Evolutionary conservation across 179 eudicot species (phyloP).

Genomic region (Patellifolia procumbens): DNA sequence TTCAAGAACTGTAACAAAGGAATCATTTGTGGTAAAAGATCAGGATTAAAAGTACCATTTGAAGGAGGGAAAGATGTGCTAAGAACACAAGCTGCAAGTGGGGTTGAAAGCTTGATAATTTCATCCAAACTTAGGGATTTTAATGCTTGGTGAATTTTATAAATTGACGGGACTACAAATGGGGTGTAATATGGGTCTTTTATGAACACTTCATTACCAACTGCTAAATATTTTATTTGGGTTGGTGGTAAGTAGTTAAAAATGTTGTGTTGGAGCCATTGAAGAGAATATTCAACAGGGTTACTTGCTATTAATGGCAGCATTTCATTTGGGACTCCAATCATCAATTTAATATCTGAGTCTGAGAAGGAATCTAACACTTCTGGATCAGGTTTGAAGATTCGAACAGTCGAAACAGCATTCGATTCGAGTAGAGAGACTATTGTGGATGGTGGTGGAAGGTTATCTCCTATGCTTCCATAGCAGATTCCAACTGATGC

Average conservation of each 20-base stretch:
- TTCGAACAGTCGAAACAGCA: conserved; percentile 41
- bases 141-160: conserved; percentile 57
- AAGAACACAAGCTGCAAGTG: conserved; percentile 59
- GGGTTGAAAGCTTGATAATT: conserved; percentile 57
- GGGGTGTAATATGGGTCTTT: conserved; percentile 56
- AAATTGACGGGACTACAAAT: conserved; percentile 52
- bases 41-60: conserved; percentile 43
- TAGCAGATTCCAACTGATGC: conserved; percentile 74
- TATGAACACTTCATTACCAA: conserved; percentile 65
- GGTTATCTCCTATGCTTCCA: conserved; percentile 71
- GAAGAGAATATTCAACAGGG: conserved; percentile 31
- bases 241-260: conserved; percentile 41
- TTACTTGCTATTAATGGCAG: conserved; percentile 54
- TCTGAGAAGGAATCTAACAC: conserved; percentile 51
- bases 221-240: conserved; percentile 58
- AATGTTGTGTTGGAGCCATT: conserved; percentile 64
- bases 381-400: conserved; percentile 61
- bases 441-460: conserved; percentile 52
- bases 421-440: conserved; percentile 51
- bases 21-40: conserved; percentile 31
- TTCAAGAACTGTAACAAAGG: conserved; percentile 48
- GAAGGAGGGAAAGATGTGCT: conserved; percentile 70
- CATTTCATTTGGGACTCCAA: conserved; percentile 73
- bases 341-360: conserved; percentile 51
- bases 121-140: conserved; percentile 47